Evolutionary conservation across 176 grass and related monocot genomes (phyloP), one percentile per base, ranked within the genome.

Genomic region (Dendrocalamus sinicus): DNA sequence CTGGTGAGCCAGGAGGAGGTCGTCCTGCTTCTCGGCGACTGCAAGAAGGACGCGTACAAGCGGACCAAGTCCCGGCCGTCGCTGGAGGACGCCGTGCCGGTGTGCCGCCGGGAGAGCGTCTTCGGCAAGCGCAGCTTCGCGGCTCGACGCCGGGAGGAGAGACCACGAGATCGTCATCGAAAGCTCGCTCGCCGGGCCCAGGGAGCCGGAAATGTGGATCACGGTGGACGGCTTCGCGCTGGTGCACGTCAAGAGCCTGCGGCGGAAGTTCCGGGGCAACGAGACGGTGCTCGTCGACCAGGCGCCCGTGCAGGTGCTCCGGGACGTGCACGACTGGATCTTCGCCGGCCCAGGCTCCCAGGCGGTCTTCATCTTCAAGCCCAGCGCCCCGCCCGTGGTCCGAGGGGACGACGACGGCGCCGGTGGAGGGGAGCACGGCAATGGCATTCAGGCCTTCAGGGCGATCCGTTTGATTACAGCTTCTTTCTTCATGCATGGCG

Each of bases 311-410:
- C 93, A 95, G 77, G 95, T 98, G 68, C 82, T 98, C 17, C 96
- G 93, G 91, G 91, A 98, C 65, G 96, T 95, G 78, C 93, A 98
- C 32, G 93, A 98, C 83, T 98, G 96, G 96, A 73, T 98, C 1
- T 96, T 98, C 75, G 59, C 76, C 13, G 78, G 86, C 0, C 83
- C 93, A 0, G 92, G 75, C 3, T 72, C 89, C 5, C 93, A 95
- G 48, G 92, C 88, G 0, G 85, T 87, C 11, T 96, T 96, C 77
- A 64, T 91, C 67, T 98, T 98, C 90, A 95, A 92, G 86, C 86
- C 90, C 4, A 88, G 90, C 22, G 60, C 83, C 0, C 81, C 80
- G 4, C 60, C 67, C 19, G 73, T 79, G 24, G 59, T 61, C 69
- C 37, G 58, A 0, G 73, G 30, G 70, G 70, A 85, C 10, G 73